Conservation (phyloP, 306 rosid species). For the Styphnolobium japonicum region DNA sequence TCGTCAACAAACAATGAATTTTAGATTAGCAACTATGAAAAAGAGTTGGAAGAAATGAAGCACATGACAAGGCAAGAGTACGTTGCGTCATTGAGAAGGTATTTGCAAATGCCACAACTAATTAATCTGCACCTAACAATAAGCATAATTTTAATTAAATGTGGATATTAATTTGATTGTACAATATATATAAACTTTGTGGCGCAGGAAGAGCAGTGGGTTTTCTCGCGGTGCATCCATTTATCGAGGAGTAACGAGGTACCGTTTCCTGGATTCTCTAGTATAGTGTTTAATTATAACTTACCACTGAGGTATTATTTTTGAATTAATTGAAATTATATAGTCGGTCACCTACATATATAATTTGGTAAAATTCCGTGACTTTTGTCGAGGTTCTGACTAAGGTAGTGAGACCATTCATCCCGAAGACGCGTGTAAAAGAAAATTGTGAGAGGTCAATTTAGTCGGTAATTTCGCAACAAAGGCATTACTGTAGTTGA, state of each 20-base stretch:
- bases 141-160: background rate
- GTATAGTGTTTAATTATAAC: too few relatives aligned
- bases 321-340: too few relatives aligned
- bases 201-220: conserved; percentile 74
- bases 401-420: too few relatives aligned
- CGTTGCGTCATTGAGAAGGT: conserved; percentile 78
- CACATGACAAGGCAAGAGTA: conserved; percentile 77
- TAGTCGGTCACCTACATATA: too few relatives aligned
- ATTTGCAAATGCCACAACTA: background rate
- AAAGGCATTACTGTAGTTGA: too few relatives aligned
- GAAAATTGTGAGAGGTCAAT: too few relatives aligned
- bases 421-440: too few relatives aligned
- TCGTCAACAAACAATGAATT: background rate
- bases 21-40: conserved; percentile 62
- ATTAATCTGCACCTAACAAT: background rate
- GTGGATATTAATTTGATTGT: background rate
- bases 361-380: too few relatives aligned
- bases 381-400: too few relatives aligned
- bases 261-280: background rate
- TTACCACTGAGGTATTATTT: background rate
- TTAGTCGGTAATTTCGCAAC: too few relatives aligned
- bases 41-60: conserved; percentile 71
- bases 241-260: conserved; percentile 80
- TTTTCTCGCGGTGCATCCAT: conserved; percentile 79
- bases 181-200: background rate